A percentile compares a stretch with the other conserved stretches of the same genome.
phyloP scores from a whole-genome alignment of 2,329 filamentous ascomycete genomes.

The Colletotrichum caudatum region DNA sequence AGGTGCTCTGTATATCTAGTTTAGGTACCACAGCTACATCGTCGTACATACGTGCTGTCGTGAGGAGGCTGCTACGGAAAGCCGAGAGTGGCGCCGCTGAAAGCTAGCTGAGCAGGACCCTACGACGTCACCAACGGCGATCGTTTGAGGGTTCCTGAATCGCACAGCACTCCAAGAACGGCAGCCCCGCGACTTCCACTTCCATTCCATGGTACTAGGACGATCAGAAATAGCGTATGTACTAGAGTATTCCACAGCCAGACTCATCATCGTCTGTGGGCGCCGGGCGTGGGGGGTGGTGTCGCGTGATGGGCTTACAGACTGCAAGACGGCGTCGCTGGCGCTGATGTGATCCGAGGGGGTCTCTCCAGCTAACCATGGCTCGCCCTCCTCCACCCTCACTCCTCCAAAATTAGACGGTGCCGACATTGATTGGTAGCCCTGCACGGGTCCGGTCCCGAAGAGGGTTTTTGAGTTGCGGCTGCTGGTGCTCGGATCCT shows the following conservation, averaged over 20 bases:
- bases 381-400: background rate
- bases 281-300: background rate
- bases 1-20: no score
- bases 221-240: background rate
- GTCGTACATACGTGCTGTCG: background rate
- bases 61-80: conserved; percentile 16
- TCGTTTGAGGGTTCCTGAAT: conserved; percentile 1
- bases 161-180: background rate
- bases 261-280: background rate
- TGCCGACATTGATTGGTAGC: background rate
- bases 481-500: background rate
- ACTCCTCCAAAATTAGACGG: background rate
- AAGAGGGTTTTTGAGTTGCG: background rate
- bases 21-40: no score
- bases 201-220: background rate
- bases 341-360: conserved; percentile 2
- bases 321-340: background rate
- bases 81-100: background rate
- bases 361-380: background rate
- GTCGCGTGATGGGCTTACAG: background rate
- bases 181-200: background rate
- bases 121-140: conserved; percentile 33
- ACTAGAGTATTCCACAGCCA: background rate
- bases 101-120: background rate
- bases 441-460: background rate